phyloP scores from a whole-genome alignment of 2,329 filamentous ascomycete genomes.

The Dactylella cylindrospora region DNA sequence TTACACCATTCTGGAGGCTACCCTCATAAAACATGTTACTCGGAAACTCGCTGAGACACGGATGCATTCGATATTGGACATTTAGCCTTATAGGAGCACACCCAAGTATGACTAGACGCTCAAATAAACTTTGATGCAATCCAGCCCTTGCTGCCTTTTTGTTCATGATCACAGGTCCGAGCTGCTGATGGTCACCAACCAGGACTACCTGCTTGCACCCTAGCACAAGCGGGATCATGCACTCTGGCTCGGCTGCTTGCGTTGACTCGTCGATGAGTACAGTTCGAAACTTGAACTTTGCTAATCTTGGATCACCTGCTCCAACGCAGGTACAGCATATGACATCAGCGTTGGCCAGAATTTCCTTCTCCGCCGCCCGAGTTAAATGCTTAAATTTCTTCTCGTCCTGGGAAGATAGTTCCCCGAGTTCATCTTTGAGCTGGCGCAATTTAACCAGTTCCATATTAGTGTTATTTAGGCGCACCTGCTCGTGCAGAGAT shows the following conservation, averaged over 20 bases:
- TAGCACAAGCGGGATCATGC: constrained; percentile 95
- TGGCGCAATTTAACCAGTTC: constrained; percentile 90
- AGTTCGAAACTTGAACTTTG: constrained; percentile 97
- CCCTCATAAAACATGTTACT: constrained; percentile 99
- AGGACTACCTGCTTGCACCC: constrained; percentile 99
- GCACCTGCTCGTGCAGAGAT: constrained; percentile 93
- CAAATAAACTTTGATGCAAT: constrained; percentile 96
- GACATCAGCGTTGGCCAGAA: constrained; percentile 90
- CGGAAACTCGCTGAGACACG: constrained; percentile 92
- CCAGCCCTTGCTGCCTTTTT: constrained; percentile 99
- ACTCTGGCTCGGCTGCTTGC: constrained; percentile 95
- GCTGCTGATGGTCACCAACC: constrained; percentile 95
- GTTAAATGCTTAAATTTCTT: constrained; percentile 98
- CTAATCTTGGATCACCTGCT: constrained; percentile 88
- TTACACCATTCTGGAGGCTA: constrained; percentile 93
- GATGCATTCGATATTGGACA: constrained; percentile 98
- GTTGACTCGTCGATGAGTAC: constrained; percentile 98
- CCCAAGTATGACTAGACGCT: constrained; percentile 89
- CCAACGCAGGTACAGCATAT: constrained; percentile 99
- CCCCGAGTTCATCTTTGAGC: constrained; percentile 86
- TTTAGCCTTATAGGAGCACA: constrained; percentile 89
- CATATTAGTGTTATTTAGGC: constrained; percentile 93
- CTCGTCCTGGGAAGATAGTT: constrained; percentile 91
- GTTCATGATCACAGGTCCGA: constrained; percentile 99
- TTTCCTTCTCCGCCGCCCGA: constrained; percentile 89